phyloP scores from a whole-genome alignment of 108 stramenopile species.

The Nannochloropsis granulata region DNA sequence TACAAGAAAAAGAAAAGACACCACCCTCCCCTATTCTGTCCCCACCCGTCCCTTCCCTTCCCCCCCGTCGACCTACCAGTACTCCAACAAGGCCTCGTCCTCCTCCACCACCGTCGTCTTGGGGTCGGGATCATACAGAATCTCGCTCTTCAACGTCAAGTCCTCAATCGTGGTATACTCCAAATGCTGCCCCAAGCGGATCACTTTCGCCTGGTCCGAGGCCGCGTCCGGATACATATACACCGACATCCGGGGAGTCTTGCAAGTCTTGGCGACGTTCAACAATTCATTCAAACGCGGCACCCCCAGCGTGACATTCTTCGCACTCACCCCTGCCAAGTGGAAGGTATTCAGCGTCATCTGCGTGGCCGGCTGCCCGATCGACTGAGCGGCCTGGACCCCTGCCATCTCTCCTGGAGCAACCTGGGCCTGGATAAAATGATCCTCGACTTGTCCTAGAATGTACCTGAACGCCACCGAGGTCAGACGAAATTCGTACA shows the following conservation, averaged over 20 bases:
- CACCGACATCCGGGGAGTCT: slow-evolving; percentile 85
- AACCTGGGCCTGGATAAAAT: slow-evolving; percentile 74
- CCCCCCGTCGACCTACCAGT: not conserved
- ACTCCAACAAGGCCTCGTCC: slow-evolving; percentile 79
- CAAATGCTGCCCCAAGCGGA: slow-evolving; percentile 42
- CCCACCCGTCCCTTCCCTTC: no score
- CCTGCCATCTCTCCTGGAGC: slow-evolving; percentile 96
- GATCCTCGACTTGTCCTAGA: slow-evolving; percentile 7
- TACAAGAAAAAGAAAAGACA: not conserved
- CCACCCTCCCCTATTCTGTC: not conserved
- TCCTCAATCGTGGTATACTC: slow-evolving; percentile 85
- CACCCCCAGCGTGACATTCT: slow-evolving; percentile 97
- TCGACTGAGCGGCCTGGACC: slow-evolving; percentile 92
- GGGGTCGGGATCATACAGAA: slow-evolving; percentile 89
- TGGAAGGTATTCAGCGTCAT: slow-evolving; percentile 98
- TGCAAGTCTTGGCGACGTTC: slow-evolving; percentile 87
- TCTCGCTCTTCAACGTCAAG: slow-evolving; percentile 75
- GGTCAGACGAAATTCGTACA: slow-evolving; percentile 70
- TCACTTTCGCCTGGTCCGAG: slow-evolving; percentile 48
- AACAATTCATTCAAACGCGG: slow-evolving; percentile 89
- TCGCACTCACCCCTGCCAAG: slow-evolving; percentile 80
- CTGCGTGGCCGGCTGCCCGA: slow-evolving; percentile 98
- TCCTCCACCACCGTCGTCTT: slow-evolving; percentile 64
- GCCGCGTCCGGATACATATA: slow-evolving; percentile 44
- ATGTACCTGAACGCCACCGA: slow-evolving; percentile 66